Evolutionary conservation across 352 stramenopile genomes (phyloP).

Genomic region (Phytophthora pini): DNA sequence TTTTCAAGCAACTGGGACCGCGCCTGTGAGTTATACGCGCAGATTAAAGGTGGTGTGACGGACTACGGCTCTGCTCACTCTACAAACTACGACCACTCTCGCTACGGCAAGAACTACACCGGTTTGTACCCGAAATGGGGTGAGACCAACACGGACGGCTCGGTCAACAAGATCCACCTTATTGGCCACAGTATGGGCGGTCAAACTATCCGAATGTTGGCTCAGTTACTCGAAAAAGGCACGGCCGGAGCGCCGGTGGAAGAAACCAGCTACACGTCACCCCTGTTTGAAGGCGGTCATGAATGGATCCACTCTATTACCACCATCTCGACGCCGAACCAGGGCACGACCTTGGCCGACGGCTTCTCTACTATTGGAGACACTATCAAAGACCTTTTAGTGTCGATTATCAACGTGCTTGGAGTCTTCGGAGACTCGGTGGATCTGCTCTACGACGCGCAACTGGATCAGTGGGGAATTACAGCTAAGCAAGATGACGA

Average conservation of each 20-base stretch:
- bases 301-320: conserved; percentile 76
- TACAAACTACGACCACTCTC: conserved; percentile 38
- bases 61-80: conserved; percentile 60
- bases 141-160: conserved; percentile 42
- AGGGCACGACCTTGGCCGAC: conserved; percentile 58
- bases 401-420: conserved; percentile 43
- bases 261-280: conserved; percentile 33
- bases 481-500: conserved; percentile 38
- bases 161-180: conserved; percentile 70
- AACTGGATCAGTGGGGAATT: conserved; percentile 66
- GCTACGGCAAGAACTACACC: conserved; percentile 50
- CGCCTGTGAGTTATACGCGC: conserved; percentile 65
- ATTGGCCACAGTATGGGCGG: conserved; percentile 81
- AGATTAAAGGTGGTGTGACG: conserved; percentile 58
- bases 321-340: conserved; percentile 62
- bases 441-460: conserved; percentile 50
- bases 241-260: conserved; percentile 43
- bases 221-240: conserved; percentile 67
- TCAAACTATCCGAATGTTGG: conserved; percentile 73
- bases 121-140: conserved; percentile 70
- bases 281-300: conserved; percentile 55
- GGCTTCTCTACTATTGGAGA: conserved; percentile 48
- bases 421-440: conserved; percentile 37
- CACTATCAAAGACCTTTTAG: conserved; percentile 44
- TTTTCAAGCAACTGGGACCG: conserved; percentile 73